A percentile compares a stretch with the other conserved stretches of the same genome.
phyloP scores from a whole-genome alignment of 1,139 yeast genomes.

The Kodamaea plutei region DNA sequence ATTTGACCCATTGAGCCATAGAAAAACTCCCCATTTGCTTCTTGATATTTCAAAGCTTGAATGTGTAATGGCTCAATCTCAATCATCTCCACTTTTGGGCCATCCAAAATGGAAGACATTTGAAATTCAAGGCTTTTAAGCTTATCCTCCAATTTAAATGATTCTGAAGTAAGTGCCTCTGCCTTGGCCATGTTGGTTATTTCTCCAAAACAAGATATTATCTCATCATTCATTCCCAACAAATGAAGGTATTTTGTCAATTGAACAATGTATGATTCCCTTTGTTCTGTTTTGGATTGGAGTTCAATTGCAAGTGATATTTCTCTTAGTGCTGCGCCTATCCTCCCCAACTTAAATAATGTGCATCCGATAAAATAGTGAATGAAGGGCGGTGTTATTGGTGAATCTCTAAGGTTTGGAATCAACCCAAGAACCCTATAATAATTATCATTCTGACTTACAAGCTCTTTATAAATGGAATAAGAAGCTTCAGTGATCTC shows the following conservation, averaged over 20 bases:
- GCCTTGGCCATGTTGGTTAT: too few relatives aligned
- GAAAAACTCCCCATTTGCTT: slow-evolving; percentile 7
- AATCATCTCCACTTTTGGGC: not conserved
- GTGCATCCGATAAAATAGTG: slow-evolving; percentile 19
- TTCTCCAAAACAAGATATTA: slow-evolving; percentile 12
- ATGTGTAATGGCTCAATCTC: slow-evolving; percentile 12
- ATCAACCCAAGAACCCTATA: slow-evolving; percentile 14
- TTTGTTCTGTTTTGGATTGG: slow-evolving; percentile 14
- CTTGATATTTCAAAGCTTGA: slow-evolving; percentile 20
- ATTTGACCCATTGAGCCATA: slow-evolving; percentile 7
- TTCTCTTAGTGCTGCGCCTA: slow-evolving; percentile 24
- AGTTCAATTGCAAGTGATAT: slow-evolving; percentile 25
- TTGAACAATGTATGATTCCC: slow-evolving; percentile 16
- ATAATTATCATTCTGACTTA: slow-evolving; percentile 10
- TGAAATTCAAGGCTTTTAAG: not conserved
- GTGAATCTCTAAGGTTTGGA: slow-evolving; percentile 8
- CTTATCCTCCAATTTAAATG: too few relatives aligned
- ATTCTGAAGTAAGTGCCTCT: too few relatives aligned
- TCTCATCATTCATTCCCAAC: slow-evolving; percentile 13
- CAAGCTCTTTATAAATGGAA: slow-evolving; percentile 6
- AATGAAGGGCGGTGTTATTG: slow-evolving; percentile 8
- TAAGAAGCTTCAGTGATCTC: not conserved
- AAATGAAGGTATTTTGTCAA: slow-evolving; percentile 16
- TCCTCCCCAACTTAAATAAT: slow-evolving; percentile 24
- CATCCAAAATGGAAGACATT: not conserved